Conservation (phyloP, 2,329 filamentous ascomycete species). For the Samsoniella hepiali region DNA sequence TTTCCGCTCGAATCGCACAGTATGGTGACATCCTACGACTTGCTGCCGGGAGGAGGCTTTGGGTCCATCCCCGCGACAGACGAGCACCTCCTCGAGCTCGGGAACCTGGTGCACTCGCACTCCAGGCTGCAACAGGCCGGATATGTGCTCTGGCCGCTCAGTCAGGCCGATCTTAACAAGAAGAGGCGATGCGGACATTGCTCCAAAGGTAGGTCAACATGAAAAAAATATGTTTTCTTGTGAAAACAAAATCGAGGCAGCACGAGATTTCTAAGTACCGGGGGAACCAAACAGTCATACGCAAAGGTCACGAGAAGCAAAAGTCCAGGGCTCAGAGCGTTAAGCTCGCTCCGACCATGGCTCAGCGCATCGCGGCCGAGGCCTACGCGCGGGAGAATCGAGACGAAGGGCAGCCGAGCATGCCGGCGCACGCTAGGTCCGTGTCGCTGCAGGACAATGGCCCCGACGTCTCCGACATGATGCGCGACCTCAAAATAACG, state of each 20-base stretch:
- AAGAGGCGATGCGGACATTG: slow-evolving; percentile 32
- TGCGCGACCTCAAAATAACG: slow-evolving; percentile 7
- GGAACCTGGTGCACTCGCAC: slow-evolving; percentile 21
- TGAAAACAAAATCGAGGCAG: not conserved
- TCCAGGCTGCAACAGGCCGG: slow-evolving; percentile 26
- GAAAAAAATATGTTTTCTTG: too few species aligned
- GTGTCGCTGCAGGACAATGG: slow-evolving; percentile 1
- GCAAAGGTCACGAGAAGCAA: slow-evolving; percentile 17
- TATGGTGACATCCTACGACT: not conserved
- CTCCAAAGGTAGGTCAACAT: slow-evolving; percentile 23
- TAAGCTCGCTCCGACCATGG: not conserved
- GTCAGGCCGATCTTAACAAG: slow-evolving; percentile 27
- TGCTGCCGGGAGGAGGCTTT: not conserved
- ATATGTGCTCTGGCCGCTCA: slow-evolving; percentile 29
- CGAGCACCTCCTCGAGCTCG: slow-evolving; percentile 24
- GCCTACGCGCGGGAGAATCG: not conserved
- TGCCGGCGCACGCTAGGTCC: slow-evolving; percentile 1
- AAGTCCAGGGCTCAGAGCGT: slow-evolving; percentile 12
- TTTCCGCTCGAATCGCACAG: not conserved
- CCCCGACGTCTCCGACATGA: not conserved
- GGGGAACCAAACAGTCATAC: not conserved
- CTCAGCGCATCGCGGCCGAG: not conserved
- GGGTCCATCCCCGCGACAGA: slow-evolving; percentile 24
- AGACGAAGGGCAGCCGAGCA: not conserved
- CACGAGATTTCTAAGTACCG: slow-evolving; percentile 9